A percentile compares a stretch with the other conserved stretches of the same genome.
These are phyloP conservation scores for Nidula microcarpa DNA, from an alignment of 768 basidiomycete genomes.

Conservation along the genomic window DNA sequence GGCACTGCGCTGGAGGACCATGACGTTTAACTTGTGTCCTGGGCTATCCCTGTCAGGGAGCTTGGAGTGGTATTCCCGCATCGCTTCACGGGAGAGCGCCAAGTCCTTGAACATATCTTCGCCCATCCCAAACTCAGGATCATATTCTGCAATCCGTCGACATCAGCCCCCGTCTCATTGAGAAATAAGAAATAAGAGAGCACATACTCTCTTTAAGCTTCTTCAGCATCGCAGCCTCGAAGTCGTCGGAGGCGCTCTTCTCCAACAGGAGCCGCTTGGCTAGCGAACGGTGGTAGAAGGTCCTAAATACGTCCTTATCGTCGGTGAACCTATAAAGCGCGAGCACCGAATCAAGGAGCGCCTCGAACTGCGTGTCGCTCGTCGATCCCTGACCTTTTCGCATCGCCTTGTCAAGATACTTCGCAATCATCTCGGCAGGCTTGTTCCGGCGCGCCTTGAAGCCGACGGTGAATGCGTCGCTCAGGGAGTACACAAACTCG, in stretches of 20 bases:
- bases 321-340: constrained; percentile 82
- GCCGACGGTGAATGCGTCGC: constrained; percentile 68
- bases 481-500: constrained; percentile 64
- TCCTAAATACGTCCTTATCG: constrained; percentile 92
- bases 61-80: constrained; percentile 61
- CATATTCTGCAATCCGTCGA: constrained; percentile 60
- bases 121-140: constrained; percentile 92
- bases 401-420: constrained; percentile 84
- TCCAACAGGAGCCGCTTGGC: constrained; percentile 87
- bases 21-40: constrained; percentile 57
- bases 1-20: constrained; percentile 83
- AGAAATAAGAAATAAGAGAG: not conserved
- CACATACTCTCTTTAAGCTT: constrained; percentile 71
- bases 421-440: constrained; percentile 92
- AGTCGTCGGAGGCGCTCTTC: constrained; percentile 82
- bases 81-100: constrained; percentile 68
- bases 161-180: not conserved
- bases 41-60: constrained; percentile 26
- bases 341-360: constrained; percentile 61
- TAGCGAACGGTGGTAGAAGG: constrained; percentile 84
- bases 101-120: constrained; percentile 96
- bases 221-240: constrained; percentile 80
- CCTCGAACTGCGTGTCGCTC: constrained; percentile 61
- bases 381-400: constrained; percentile 76
- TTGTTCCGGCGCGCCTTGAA: constrained; percentile 77